phyloP scores from a whole-genome alignment of 805 yeast species.

The Myxozyma kluyveri region DNA sequence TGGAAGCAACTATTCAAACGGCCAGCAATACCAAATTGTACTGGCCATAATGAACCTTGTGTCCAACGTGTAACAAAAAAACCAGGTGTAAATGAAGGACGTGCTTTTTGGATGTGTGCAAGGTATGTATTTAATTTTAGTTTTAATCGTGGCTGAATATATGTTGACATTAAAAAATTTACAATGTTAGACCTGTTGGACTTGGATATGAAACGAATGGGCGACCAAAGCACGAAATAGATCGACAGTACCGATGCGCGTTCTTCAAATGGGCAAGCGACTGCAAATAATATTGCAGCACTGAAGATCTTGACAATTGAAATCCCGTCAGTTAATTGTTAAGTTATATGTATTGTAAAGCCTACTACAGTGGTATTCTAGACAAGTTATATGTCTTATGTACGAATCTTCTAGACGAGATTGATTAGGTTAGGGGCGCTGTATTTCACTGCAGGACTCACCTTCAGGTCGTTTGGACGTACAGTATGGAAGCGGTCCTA shows the following conservation, averaged over 20 bases:
- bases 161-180: background rate
- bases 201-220: conserved; percentile 18
- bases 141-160: background rate
- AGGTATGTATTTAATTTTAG: conserved; percentile 19
- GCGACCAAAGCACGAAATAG: conserved; percentile 11
- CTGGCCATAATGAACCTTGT: conserved; percentile 40
- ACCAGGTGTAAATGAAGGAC: conserved; percentile 40
- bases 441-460: too few species aligned
- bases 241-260: conserved; percentile 35
- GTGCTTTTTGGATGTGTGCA: conserved; percentile 42
- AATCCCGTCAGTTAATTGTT: too few species aligned
- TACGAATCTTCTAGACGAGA: too few species aligned
- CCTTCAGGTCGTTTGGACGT: too few species aligned
- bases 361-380: too few species aligned
- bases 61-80: conserved; percentile 35
- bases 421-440: too few species aligned
- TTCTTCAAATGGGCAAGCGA: conserved; percentile 38
- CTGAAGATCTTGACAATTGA: too few species aligned
- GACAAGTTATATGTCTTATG: too few species aligned
- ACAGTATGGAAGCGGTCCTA: too few species aligned
- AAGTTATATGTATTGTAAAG: too few species aligned
- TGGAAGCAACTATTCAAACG: conserved; percentile 30
- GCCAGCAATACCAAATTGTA: conserved; percentile 35
- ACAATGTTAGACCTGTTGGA: conserved; percentile 24
- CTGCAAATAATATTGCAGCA: too few species aligned